phyloP scores from a whole-genome alignment of 2,329 filamentous ascomycete species.

The Cyclaneusma minus region DNA sequence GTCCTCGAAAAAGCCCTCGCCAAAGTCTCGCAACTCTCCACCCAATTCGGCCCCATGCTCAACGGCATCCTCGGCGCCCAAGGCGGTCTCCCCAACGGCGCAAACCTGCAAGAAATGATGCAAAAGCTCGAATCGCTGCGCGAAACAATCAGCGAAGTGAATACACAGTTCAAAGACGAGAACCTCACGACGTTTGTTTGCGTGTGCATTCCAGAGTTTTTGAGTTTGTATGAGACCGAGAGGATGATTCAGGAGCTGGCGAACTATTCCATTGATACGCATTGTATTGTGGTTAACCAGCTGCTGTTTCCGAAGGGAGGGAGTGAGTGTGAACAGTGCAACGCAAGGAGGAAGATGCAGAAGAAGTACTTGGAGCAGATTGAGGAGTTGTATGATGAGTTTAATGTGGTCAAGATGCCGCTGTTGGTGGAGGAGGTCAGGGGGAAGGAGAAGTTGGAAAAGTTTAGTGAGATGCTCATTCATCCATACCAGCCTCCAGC shows the following conservation, averaged over 20 bases:
- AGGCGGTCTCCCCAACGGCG: conserved; percentile 68
- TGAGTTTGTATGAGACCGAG: conserved; percentile 95
- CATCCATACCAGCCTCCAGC: conserved; percentile 56
- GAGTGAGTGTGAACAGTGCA: conserved; percentile 88
- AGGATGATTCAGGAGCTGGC: conserved; percentile 98
- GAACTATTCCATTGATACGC: conserved; percentile 87
- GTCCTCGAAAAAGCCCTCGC: conserved; percentile 97
- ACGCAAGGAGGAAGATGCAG: conserved; percentile 91
- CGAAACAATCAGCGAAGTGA: conserved; percentile 88
- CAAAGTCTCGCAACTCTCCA: conserved; percentile 86
- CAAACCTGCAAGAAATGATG: conserved; percentile 82
- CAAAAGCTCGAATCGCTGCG: conserved; percentile 88
- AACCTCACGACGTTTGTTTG: conserved; percentile 94
- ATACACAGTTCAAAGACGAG: conserved; percentile 95
- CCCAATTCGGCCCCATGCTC: conserved; percentile 89
- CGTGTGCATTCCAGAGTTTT: conserved; percentile 94
- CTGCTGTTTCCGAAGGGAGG: conserved; percentile 78
- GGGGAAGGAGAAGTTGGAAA: conserved; percentile 86
- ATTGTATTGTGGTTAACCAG: conserved; percentile 97
- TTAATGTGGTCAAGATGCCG: conserved; percentile 98
- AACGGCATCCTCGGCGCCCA: conserved; percentile 69
- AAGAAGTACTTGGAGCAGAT: conserved; percentile 99
- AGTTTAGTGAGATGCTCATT: conserved; percentile 75
- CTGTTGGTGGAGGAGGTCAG: conserved; percentile 88
- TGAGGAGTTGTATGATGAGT: conserved; percentile 95